phyloP scores from a whole-genome alignment of 345 rosid genomes.

The Nephelium lappaceum region DNA sequence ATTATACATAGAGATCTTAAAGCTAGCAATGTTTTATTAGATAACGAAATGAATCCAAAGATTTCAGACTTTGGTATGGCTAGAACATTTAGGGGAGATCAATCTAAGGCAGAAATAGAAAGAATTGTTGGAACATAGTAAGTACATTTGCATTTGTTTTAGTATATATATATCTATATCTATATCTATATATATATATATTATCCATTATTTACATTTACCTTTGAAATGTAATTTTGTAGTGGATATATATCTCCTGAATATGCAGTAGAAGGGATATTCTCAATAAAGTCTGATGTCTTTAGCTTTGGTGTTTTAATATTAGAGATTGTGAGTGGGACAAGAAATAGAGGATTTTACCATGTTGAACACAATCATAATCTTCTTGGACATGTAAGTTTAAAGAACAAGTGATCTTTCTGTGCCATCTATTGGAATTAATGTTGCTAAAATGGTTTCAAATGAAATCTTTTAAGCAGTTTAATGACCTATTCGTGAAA shows the following conservation, averaged over 20 bases:
- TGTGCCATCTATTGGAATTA: background rate
- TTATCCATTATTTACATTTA: background rate
- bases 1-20: slow-evolving; percentile 55
- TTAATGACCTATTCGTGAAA: background rate
- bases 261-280: slow-evolving; percentile 31
- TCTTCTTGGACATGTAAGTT: slow-evolving; percentile 23
- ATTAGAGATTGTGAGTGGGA: slow-evolving; percentile 38
- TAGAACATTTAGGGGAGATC: slow-evolving; percentile 42
- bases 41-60: slow-evolving; percentile 43
- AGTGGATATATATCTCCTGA: slow-evolving; percentile 43
- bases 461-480: background rate
- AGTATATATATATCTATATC: background rate
- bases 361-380: slow-evolving; percentile 28
- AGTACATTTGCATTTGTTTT: slow-evolving; percentile 12
- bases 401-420: background rate
- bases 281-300: slow-evolving; percentile 41
- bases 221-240: background rate
- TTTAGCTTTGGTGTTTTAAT: slow-evolving; percentile 40
- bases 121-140: slow-evolving; percentile 67
- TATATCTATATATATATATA: background rate
- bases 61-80: slow-evolving; percentile 63
- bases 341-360: slow-evolving; percentile 30
- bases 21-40: slow-evolving; percentile 47
- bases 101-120: slow-evolving; percentile 17
- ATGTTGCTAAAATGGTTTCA: background rate